Base-by-base conservation (phyloP, 371 early-diverging fungal genomes). In the Chytridium lagenaria region DNA sequence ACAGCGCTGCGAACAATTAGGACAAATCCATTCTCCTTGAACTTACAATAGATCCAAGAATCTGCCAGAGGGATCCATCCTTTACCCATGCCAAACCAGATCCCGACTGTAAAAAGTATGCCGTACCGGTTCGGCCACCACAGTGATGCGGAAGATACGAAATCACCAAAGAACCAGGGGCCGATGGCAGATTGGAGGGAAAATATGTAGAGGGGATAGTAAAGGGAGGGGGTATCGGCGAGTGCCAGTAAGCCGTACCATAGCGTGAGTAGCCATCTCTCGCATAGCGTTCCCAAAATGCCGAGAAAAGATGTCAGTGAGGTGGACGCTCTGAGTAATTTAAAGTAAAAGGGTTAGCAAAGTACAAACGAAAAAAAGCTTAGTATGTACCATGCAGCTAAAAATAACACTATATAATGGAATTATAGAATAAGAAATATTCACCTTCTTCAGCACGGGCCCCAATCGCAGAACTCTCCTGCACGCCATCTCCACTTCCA, bases 41-140 rank as follows among this genome's bases (percentile, higher is more conserved):
- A n/a, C 64, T 19, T 63, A 74, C 79, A 78, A 59, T 67, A 86
- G 68, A 90, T 81, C 92, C 92, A 95, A 0, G 94, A 93, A 75
- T 95, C 95, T 30, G 89, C 83, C 67, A 92, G 80, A 0, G 95
- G 94, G 0, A 90, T 80, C 93, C 94, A 95, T n/a, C 86, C 88
- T 0, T 85, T 80, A n/a, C 79, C 84, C 26, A 59, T 39, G n/a
- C 55, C 30, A 66, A 71, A 87, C 76, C 49, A 86, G 23, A 92
- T 80, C 0, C 91, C 91, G 75, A 85, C 89, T 33, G 89, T 70
- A 73, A 88, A 89, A 70, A 90, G 88, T 71, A 33, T 87, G 65
- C 77, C 88, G 70, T 37, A 89, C 68, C 39, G 77, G 2, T 84
- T 82, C 16, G 78, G 75, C 70, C 83, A 78, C 75, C 66, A 1